These are phyloP conservation scores for Elaeis guineensis DNA, from an alignment of 176 grass and related monocot species.

Conservation along the genomic window DNA sequence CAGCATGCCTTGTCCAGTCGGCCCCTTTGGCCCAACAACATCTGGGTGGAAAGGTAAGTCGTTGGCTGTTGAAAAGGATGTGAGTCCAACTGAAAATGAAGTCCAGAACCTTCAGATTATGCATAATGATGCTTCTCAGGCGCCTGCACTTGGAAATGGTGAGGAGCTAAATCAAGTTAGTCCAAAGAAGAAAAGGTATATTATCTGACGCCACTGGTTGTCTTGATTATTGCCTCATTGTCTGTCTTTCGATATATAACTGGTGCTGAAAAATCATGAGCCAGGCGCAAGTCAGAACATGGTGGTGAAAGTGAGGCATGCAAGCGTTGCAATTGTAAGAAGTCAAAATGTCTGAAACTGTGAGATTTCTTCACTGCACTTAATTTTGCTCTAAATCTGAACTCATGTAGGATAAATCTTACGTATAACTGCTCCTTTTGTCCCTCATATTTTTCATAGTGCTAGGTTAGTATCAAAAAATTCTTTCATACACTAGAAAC, in stretches of 20 bases:
- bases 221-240: background rate
- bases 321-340: conserved; percentile 98
- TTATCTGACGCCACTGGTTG: background rate
- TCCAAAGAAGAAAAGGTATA: conserved; percentile 88
- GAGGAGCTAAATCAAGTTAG: conserved; percentile 50
- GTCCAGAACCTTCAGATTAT: conserved; percentile 30
- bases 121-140: conserved; percentile 37
- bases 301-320: conserved; percentile 70
- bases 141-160: conserved; percentile 39
- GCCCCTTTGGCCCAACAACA: conserved; percentile 28
- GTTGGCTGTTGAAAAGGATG: conserved; percentile 41
- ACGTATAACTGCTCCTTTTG: too few relatives aligned
- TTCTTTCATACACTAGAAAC: too few relatives aligned
- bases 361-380: conserved; percentile 16
- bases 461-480: too few relatives aligned
- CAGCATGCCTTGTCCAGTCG: conserved; percentile 23
- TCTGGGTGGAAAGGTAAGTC: conserved; percentile 37
- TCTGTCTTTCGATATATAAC: background rate
- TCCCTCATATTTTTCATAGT: too few relatives aligned
- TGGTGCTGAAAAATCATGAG: conserved; percentile 15
- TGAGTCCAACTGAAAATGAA: conserved; percentile 15
- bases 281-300: conserved; percentile 69
- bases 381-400: conserved; percentile 2
- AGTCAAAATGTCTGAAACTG: conserved; percentile 99
- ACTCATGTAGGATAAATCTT: too few relatives aligned